Evolutionary conservation across 176 grass and related monocot species (phyloP).

Genomic region (Oryza officinalis): DNA sequence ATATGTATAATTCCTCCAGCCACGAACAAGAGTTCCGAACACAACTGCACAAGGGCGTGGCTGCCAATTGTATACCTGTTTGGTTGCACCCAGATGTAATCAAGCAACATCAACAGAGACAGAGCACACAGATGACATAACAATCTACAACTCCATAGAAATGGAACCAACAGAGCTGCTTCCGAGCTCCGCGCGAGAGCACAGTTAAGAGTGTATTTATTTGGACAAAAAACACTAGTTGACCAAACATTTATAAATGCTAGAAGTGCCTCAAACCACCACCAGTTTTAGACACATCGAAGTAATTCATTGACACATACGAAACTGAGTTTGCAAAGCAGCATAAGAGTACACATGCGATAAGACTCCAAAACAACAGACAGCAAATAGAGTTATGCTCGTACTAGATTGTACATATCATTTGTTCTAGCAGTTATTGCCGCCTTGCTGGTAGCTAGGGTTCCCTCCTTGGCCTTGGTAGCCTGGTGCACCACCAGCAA

Average conservation of each 20-base stretch:
- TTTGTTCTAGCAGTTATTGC: background rate
- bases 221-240: background rate
- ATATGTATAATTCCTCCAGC: no score
- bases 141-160: background rate
- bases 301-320: background rate
- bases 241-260: background rate
- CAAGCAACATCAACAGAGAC: no score
- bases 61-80: no score
- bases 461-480: slow-evolving; percentile 34
- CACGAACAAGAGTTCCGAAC: no score
- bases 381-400: background rate
- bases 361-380: slow-evolving; percentile 3
- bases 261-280: background rate
- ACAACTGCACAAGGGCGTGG: no score
- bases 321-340: slow-evolving; percentile 9
- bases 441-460: slow-evolving; percentile 14
- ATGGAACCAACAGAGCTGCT: background rate
- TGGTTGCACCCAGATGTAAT: no score
- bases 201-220: slow-evolving; percentile 31
- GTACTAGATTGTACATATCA: background rate
- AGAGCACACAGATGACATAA: background rate
- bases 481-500: background rate
- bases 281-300: background rate
- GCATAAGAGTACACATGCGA: slow-evolving; percentile 8
- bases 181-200: background rate